Evolutionary conservation across 2,329 filamentous ascomycete species (phyloP).

Genomic region (Cladosporium sp.): DNA sequence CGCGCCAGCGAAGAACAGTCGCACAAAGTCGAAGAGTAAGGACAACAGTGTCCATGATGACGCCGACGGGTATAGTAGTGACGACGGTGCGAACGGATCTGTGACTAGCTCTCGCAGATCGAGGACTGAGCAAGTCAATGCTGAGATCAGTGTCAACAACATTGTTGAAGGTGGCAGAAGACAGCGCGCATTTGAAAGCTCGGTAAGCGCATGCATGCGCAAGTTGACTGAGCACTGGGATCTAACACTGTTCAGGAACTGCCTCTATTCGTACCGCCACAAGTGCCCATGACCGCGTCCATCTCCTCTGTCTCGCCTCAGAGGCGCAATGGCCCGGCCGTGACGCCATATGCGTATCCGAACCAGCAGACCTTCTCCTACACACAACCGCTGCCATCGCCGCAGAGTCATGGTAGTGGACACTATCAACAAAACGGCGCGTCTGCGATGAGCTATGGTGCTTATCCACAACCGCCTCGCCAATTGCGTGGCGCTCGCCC

Average conservation of each 20-base stretch:
- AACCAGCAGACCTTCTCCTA: slow-evolving; percentile 78
- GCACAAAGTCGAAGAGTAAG: slow-evolving; percentile 48
- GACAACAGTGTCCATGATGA: slow-evolving; percentile 54
- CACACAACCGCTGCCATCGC: slow-evolving; percentile 73
- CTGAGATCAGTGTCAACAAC: slow-evolving; percentile 96
- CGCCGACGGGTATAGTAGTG: slow-evolving; percentile 77
- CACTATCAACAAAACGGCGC: slow-evolving; percentile 22
- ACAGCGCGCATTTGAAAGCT: slow-evolving; percentile 91
- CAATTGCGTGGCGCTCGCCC: slow-evolving; percentile 60
- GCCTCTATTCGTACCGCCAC: slow-evolving; percentile 87
- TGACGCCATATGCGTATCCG: slow-evolving; percentile 68
- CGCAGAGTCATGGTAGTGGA: slow-evolving; percentile 62
- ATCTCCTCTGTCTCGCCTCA: slow-evolving; percentile 94
- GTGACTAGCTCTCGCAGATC: slow-evolving; percentile 66
- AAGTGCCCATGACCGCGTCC: slow-evolving; percentile 91
- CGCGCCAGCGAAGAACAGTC: slow-evolving; percentile 53
- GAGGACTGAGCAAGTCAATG: slow-evolving; percentile 82
- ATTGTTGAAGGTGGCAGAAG: slow-evolving; percentile 95
- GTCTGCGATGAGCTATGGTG: slow-evolving; percentile 16
- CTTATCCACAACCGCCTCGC: slow-evolving; percentile 22
- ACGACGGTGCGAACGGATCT: slow-evolving; percentile 74
- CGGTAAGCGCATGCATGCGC: slow-evolving; percentile 61
- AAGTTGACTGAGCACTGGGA: slow-evolving; percentile 20
- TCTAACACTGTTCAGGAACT: slow-evolving; percentile 64
- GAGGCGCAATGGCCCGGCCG: slow-evolving; percentile 70